A percentile compares a stretch with the other conserved stretches of the same genome.
Conservation (phyloP, 2,329 filamentous ascomycete genomes). For the Penicillium polonicum region DNA sequence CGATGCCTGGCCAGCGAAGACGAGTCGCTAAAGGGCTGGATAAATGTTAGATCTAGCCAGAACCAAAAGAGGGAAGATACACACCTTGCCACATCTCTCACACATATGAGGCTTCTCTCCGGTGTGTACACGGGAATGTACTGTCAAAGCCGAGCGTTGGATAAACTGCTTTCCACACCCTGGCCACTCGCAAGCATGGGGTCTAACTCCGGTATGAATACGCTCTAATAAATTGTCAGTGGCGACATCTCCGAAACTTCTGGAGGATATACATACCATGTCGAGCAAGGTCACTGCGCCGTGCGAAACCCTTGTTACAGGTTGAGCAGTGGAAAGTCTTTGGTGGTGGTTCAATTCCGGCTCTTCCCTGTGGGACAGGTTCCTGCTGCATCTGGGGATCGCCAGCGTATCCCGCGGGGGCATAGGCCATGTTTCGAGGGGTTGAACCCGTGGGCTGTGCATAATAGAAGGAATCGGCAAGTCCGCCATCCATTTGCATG, state of each 20-base stretch:
- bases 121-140: constrained; percentile 92
- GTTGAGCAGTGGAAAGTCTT: constrained; percentile 88
- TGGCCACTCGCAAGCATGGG: constrained; percentile 87
- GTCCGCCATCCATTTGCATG: constrained; percentile 46
- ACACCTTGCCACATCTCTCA: constrained; percentile 91
- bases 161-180: constrained; percentile 96
- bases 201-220: constrained; percentile 87
- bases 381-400: constrained; percentile 48
- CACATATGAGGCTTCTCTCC: constrained; percentile 99
- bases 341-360: constrained; percentile 49
- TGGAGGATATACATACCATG: constrained; percentile 66
- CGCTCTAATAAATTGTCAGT: constrained; percentile 62
- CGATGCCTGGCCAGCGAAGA: constrained; percentile 91
- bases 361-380: constrained; percentile 44
- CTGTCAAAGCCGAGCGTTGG: constrained; percentile 90
- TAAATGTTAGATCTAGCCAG: neutral
- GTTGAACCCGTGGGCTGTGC: constrained; percentile 45
- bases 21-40: constrained; percentile 90
- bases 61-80: constrained; percentile 22
- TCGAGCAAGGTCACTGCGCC: constrained; percentile 87
- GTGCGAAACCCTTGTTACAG: constrained; percentile 87
- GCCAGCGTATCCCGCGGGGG: constrained; percentile 49
- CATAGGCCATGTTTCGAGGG: constrained; percentile 56
- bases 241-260: neutral
- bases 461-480: constrained; percentile 27